These are phyloP conservation scores for Grosmannia penicillata DNA, from an alignment of 2,329 filamentous ascomycete species.

Conservation along the genomic window DNA sequence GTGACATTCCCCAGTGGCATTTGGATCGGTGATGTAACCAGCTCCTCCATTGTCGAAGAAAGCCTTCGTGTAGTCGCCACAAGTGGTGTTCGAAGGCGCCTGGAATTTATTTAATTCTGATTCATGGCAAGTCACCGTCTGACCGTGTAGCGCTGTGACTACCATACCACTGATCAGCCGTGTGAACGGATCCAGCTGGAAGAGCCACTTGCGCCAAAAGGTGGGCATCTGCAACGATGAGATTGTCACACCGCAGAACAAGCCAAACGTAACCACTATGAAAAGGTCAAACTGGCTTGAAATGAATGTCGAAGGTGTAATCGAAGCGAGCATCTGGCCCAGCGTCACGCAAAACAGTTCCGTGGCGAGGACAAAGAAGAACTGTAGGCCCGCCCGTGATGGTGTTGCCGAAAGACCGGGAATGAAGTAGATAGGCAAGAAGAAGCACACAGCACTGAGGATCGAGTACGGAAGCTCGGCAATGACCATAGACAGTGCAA, in stretches of 20 bases:
- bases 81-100: conserved; percentile 50
- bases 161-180: conserved; percentile 69
- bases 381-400: conserved; percentile 67
- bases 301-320: conserved; percentile 68
- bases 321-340: conserved; percentile 59
- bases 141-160: conserved; percentile 57
- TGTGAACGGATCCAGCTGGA: conserved; percentile 72
- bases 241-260: conserved; percentile 82
- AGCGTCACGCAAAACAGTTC: conserved; percentile 75
- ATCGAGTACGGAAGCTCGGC: conserved; percentile 77
- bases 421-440: conserved; percentile 72
- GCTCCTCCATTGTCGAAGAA: conserved; percentile 57
- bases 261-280: conserved; percentile 64
- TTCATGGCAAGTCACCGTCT: conserved; percentile 43
- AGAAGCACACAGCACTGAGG: conserved; percentile 68
- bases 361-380: conserved; percentile 70
- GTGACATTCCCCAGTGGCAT: conserved; percentile 51
- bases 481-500: conserved; percentile 62
- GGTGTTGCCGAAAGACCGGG: conserved; percentile 53
- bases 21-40: conserved; percentile 54
- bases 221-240: conserved; percentile 61
- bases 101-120: conserved; percentile 53
- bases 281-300: conserved; percentile 70
- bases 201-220: conserved; percentile 71
- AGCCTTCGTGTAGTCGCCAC: conserved; percentile 58